A percentile compares a stretch with the other conserved stretches of the same genome.
phyloP scores from a whole-genome alignment of 108 stramenopile genomes.

The Skeletonema marinoi region DNA sequence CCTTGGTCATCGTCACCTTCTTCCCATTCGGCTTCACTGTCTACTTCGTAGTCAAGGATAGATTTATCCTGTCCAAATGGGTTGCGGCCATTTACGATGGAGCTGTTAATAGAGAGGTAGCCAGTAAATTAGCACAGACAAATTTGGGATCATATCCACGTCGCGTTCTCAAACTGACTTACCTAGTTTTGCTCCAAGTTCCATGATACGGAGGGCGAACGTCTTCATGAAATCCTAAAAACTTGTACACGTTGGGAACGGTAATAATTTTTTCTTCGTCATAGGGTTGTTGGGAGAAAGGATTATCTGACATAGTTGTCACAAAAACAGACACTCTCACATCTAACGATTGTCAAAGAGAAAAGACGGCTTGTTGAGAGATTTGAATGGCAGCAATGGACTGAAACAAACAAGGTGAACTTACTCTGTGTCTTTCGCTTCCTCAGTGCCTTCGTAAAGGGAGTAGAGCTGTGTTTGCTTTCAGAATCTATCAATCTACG shows the following conservation, averaged over 20 bases:
- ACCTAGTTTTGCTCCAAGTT: constrained; percentile 84
- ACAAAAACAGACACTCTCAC: constrained; percentile 49
- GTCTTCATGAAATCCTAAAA: constrained; percentile 85
- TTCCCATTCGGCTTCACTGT: constrained; percentile 94
- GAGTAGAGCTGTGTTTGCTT: constrained; percentile 7
- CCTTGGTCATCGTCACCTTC: constrained; percentile 88
- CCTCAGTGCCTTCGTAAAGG: constrained; percentile 21
- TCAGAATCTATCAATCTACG: constrained; percentile 42
- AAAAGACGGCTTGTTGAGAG: background rate
- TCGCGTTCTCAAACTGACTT: background rate
- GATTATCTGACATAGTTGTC: constrained; percentile 50
- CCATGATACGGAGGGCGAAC: constrained; percentile 86
- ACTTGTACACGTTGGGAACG: constrained; percentile 79
- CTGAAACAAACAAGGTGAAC: background rate
- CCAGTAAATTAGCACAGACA: background rate
- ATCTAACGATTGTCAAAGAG: background rate
- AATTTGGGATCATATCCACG: background rate
- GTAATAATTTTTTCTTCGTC: constrained; percentile 67
- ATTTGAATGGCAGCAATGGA: background rate
- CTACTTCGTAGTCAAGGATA: constrained; percentile 82
- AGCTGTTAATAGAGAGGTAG: constrained; percentile 25
- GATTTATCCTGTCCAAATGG: constrained; percentile 78
- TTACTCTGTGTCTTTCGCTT: constrained; percentile 21
- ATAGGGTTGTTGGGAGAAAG: constrained; percentile 68
- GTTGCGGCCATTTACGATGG: constrained; percentile 65